These are phyloP conservation scores for Trichophyton benhamiae DNA, from an alignment of 2,329 filamentous ascomycete genomes.

Conservation along the genomic window DNA sequence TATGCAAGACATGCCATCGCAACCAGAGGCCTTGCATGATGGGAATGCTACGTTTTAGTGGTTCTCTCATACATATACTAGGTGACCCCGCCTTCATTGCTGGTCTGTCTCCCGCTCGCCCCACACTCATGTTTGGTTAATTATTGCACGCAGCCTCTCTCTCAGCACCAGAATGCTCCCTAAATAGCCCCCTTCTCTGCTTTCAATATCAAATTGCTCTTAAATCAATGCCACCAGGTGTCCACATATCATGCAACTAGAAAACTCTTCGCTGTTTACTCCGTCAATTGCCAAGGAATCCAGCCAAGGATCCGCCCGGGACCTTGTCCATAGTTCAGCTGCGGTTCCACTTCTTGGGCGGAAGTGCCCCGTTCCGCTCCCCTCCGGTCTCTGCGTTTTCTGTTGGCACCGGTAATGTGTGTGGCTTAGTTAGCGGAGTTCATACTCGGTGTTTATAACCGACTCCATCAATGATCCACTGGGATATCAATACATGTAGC, in stretches of 20 bases:
- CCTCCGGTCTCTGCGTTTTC: not conserved
- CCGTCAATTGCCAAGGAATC: not conserved
- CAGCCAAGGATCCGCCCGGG: not conserved
- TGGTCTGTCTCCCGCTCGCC: no score
- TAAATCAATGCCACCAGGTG: no score
- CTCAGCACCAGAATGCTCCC: no score
- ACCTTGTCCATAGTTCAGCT: not conserved
- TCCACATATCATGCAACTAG: not conserved
- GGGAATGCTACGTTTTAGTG: not conserved
- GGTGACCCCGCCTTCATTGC: not conserved
- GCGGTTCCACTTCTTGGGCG: not conserved
- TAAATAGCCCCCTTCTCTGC: not conserved
- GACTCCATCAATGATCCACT: not conserved
- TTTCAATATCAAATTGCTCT: no score
- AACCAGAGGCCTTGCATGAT: conserved; percentile 8
- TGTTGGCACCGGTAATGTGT: not conserved
- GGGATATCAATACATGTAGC: not conserved
- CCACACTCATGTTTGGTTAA: not conserved
- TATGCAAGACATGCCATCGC: conserved; percentile 13
- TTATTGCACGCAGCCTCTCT: no score
- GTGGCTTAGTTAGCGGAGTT: not conserved
- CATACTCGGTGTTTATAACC: not conserved
- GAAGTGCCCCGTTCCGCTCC: not conserved
- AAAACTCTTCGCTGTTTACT: not conserved
- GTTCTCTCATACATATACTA: not conserved